Evolutionary conservation across 2,329 filamentous ascomycete species (phyloP), one percentile per base, ranked within the genome.

Genomic region (Monilinia laxa): DNA sequence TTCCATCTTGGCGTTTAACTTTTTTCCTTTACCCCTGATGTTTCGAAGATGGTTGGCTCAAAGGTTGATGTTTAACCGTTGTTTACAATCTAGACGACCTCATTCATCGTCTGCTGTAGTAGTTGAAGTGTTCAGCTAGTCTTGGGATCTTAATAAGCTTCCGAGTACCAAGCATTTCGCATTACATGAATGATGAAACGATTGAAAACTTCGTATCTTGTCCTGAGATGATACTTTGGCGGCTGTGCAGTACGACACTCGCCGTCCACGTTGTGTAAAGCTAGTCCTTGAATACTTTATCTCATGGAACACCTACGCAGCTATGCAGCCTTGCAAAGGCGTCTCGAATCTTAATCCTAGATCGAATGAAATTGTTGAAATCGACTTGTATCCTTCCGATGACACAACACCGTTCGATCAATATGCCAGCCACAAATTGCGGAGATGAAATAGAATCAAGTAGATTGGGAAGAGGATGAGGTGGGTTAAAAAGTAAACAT

Each of bases 391-490:
- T 31, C 23, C 40, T 59, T 31, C 18, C 42, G 16, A 16, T 23
- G 25, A 47, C 1, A 16, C 18, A 18, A 47, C 23, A 16, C 14
- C 11, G 18, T 16, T 3, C 5, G 12, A 12, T 38, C 7, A 31
- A 10, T 40, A 4, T 58, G 56, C 10, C 40, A 20, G 42, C 16
- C 56, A 2, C 4, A 40, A 59, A 35, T 51, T 14, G 20, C 45
- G 20, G 57, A 60, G 20, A 51, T 60, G 57, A 60, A 60, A 12
- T 49, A 10, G 42, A 59, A 59, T 59, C 25, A n/a, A 23, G 35
- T 59, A 59, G 57, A 59, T 59, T 35, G n/a, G n/a, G 40, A 35
- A 47, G 57, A 59, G 25, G 57, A 59, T 35, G 14, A 16, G 23
- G 42, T 35, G 42, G 25, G 12, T 47, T 42, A 11, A 49, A 47